These are phyloP conservation scores for Prillingera fragicola DNA, from an alignment of 1,284 basidiomycete genomes.

Conservation along the genomic window DNA sequence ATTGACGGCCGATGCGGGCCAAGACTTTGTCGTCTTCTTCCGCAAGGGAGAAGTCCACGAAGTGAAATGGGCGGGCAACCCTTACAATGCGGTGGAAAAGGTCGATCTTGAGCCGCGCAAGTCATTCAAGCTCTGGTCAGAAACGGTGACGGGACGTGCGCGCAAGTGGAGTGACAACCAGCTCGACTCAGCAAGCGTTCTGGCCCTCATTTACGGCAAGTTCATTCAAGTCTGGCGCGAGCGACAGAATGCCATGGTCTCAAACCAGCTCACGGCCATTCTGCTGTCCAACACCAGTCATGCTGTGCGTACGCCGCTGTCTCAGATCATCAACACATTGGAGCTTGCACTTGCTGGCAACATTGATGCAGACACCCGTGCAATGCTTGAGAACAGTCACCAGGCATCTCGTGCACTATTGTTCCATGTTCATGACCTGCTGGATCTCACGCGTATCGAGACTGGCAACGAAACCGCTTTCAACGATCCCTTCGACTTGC, in stretches of 20 bases:
- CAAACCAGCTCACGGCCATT: constrained; percentile 70
- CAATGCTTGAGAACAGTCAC: constrained; percentile 72
- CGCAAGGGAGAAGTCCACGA: constrained; percentile 68
- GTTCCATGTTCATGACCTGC: constrained; percentile 79
- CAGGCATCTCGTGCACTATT: constrained; percentile 73
- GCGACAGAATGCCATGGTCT: constrained; percentile 68
- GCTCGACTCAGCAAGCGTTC: constrained; percentile 75
- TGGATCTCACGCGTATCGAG: constrained; percentile 77
- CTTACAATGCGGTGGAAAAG: constrained; percentile 53
- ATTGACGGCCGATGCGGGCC: constrained; percentile 59
- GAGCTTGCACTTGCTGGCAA: constrained; percentile 78
- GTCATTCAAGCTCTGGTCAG: constrained; percentile 78
- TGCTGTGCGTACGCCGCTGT: constrained; percentile 56
- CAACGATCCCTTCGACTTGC: constrained; percentile 74
- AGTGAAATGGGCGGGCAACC: constrained; percentile 75
- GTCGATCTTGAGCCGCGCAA: constrained; percentile 63
- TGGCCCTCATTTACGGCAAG: constrained; percentile 66
- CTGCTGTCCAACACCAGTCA: constrained; percentile 83
- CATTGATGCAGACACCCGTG: constrained; percentile 69
- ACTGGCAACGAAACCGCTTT: constrained; percentile 72
- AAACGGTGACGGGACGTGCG: constrained; percentile 67
- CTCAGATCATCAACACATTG: constrained; percentile 60
- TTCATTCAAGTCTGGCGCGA: constrained; percentile 81
- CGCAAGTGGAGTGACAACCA: constrained; percentile 81
- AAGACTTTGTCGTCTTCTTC: constrained; percentile 73